Percentiles rank a stretch among this genome's conserved stretches.
Evolutionary conservation across 208 protist genomes (phyloP).

Genomic region (Crithidia expoeki): DNA sequence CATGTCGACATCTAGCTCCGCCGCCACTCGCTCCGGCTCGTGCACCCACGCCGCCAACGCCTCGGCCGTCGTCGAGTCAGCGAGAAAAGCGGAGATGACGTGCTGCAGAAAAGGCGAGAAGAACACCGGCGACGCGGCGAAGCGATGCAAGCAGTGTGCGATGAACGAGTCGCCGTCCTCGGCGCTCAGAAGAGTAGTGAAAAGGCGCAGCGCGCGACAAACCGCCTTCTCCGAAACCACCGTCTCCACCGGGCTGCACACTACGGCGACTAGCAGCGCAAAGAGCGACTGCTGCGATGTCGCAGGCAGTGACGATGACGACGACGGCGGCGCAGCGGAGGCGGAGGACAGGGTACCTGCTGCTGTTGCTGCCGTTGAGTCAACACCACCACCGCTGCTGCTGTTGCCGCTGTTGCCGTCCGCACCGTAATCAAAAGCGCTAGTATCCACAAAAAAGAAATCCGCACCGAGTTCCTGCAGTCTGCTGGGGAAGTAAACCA

Average conservation of each 20-base stretch:
- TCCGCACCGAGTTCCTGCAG: conserved; percentile 40
- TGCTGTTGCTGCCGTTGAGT: neutral
- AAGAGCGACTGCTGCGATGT: conserved; percentile 20
- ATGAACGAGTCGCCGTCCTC: conserved; percentile 67
- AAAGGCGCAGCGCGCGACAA: conserved; percentile 61
- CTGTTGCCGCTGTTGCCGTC: neutral
- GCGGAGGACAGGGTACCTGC: neutral
- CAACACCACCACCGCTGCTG: neutral
- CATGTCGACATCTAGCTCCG: conserved; percentile 53
- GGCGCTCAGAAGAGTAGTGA: conserved; percentile 41
- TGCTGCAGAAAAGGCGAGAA: conserved; percentile 39
- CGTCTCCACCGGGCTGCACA: conserved; percentile 38
- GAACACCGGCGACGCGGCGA: conserved; percentile 12
- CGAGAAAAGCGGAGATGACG: conserved; percentile 54
- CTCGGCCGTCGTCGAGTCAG: conserved; percentile 42
- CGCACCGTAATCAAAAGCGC: neutral
- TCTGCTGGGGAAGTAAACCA: conserved; percentile 48
- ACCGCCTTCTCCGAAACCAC: conserved; percentile 64
- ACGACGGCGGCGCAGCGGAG: neutral
- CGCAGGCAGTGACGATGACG: neutral
- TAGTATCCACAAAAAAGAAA: conserved; percentile 46
- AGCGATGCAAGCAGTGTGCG: conserved; percentile 21
- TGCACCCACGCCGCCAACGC: conserved; percentile 49
- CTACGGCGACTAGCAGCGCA: conserved; percentile 29
- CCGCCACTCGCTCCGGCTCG: conserved; percentile 55